Base-by-base conservation (phyloP, 2,329 filamentous ascomycete species). In the Clonostachys byssicola region DNA sequence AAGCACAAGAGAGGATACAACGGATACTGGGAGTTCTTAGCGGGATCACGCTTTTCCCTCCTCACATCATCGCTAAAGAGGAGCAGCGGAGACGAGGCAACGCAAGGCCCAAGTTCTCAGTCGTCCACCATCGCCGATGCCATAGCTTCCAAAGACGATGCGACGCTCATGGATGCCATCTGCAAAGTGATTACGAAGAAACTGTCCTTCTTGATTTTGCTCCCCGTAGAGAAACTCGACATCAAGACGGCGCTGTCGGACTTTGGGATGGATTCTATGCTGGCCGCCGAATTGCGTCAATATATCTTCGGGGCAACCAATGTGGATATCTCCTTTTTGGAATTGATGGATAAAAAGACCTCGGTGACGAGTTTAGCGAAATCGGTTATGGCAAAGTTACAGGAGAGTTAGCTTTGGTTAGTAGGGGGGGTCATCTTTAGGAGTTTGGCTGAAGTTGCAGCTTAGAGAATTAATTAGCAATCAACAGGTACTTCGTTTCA, bases 181-280 rank as follows among this genome's bases (percentile, higher is more conserved):
- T 12, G 48, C 35, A 42, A 45, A 4, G 34, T 51, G 12, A 46
- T 53, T 23, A 43, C 33, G 34, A 47, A 48, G 43, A 44, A 45
- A 3, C 47, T 54, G 17, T 50, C 47, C 16, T 58, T 54, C 45
- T 18, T 62, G 42, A 53, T 62, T 5, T 44, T 61, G 9, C 49
- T 60, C 16, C 55, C 52, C 4, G 12, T 49, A 1, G 64, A 63
- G 5, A 45, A 61, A 16, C 48, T 67, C 5, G 56, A 61, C 12
- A 45, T 36, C 4, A 40, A 46, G n/a, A 57, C 55, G 44, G 46
- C 62, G 12, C 49, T 72, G 5, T 44, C 56, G 1, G 46, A 51
- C 2, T 71, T 62, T 48, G 68, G 69, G 8, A 52, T 72, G 14
- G 68, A 72, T 49, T 67, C 62, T 45, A 69, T 72, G 64, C 56